Evolutionary conservation across 2,329 filamentous ascomycete genomes (phyloP), one percentile per base, ranked within the genome.

Genomic region (Alternaria consortialis): DNA sequence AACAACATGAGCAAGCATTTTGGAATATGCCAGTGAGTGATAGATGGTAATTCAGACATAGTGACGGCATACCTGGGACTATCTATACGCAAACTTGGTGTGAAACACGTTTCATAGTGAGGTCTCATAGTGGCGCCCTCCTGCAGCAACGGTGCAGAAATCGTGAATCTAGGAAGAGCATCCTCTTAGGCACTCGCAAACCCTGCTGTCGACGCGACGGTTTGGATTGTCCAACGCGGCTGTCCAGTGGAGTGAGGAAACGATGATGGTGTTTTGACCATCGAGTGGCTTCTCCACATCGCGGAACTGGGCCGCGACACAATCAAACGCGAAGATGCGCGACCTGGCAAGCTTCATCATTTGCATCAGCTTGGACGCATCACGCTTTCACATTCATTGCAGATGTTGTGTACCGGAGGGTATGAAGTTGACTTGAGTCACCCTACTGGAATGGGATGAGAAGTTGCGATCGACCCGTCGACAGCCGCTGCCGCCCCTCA

Each of bases 81-180:
- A 20, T 52, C 4, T 52, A 52, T 40, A 40, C n/a, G 23, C 20
- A 17, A 13, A 34, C 17, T n/a, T 15, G 31, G 29, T 37, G 51
- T 69, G 67, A 69, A 67, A 70, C 64, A 56, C 53, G 60, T 63
- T 62, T 68, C 60, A 59, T 36, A 48, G 40, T 58, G 55, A 39
- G 39, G 36, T 43, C 39, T 67, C 58, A 54, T 64, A 59, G 60
- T 53, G 53, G 25, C 43, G 44, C 25, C 36, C 56, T 56, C 60
- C 51, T 54, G 46, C 48, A 55, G 27, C 15, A 17, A 15, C 17
- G 8, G 37, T 42, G 32, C 36, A 42, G 47, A 52, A 42, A 6
- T 37, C 13, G 31, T 12, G 13, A 5, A 1, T 25, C 8, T 25
- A 7, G 11, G 17, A 15, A 17, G 50, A 42, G 7, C 20, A 2